Conservation (phyloP, 2,329 filamentous ascomycete genomes). For the Talaromyces islandicus region DNA sequence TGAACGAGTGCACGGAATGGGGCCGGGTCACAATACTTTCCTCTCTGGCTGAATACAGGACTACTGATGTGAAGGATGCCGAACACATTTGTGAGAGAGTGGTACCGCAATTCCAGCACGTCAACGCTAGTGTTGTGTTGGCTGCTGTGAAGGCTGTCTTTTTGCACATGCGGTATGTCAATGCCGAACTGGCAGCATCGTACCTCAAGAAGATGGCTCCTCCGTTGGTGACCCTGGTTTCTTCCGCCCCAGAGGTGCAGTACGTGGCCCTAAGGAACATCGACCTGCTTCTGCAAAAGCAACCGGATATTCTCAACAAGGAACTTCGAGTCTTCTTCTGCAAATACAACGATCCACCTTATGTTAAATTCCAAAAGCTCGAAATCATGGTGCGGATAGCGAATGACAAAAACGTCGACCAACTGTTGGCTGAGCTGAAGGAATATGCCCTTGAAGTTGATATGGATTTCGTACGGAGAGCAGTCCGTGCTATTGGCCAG, state of each 20-base stretch:
- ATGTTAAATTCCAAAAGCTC: conserved; percentile 94
- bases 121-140: conserved; percentile 92
- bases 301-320: conserved; percentile 94
- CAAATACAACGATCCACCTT: conserved; percentile 98
- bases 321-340: conserved; percentile 98
- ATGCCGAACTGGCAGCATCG: conserved; percentile 68
- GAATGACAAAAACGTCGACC: conserved; percentile 93
- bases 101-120: conserved; percentile 94
- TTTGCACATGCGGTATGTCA: conserved; percentile 84
- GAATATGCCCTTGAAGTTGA: conserved; percentile 98
- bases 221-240: conserved; percentile 87
- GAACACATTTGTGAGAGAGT: conserved; percentile 98
- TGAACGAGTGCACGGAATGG: conserved; percentile 99
- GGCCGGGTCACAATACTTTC: conserved; percentile 88
- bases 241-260: conserved; percentile 92
- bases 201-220: conserved; percentile 99
- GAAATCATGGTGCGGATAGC: conserved; percentile 99
- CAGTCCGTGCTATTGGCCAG: conserved; percentile 93
- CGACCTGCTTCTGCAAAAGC: conserved; percentile 88
- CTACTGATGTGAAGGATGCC: conserved; percentile 85
- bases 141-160: conserved; percentile 98
- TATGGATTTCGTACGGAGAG: conserved; percentile 95
- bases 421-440: conserved; percentile 87
- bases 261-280: conserved; percentile 97
- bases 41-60: conserved; percentile 81